Percentiles rank a stretch among this genome's conserved stretches.
Conservation (phyloP, 345 rosid genomes). For the Populus deltoides region DNA sequence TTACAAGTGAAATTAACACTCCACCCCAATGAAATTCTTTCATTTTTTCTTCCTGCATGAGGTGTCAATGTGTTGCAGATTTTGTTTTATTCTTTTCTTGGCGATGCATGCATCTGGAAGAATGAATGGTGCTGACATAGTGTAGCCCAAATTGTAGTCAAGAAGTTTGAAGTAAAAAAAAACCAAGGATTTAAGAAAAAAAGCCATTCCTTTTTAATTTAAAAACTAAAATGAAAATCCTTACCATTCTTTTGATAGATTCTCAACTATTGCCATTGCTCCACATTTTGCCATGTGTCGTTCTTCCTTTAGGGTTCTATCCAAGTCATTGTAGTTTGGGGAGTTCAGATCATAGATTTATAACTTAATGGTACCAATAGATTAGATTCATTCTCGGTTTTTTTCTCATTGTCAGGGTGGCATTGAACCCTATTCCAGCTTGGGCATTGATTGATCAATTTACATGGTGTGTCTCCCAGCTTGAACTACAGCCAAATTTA, state of each 20-base stretch:
- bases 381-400: conserved; percentile 23
- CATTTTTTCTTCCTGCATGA: conserved; percentile 1
- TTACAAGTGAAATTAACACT: conserved; percentile 8
- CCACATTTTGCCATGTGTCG: not conserved
- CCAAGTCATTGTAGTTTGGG: not conserved
- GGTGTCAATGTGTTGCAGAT: conserved; percentile 3
- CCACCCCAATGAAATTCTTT: not conserved
- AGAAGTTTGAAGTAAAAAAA: not conserved
- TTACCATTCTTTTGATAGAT: not conserved
- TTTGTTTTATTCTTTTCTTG: not conserved
- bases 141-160: not conserved
- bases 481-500: not conserved
- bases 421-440: conserved; percentile 67
- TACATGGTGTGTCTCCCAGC: conserved; percentile 2
- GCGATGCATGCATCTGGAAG: not conserved
- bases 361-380: conserved; percentile 7
- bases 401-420: conserved; percentile 58
- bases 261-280: not conserved
- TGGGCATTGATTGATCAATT: conserved; percentile 70
- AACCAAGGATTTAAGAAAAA: not conserved
- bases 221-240: not conserved
- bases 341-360: not conserved
- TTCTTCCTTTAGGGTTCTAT: not conserved
- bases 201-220: not conserved
- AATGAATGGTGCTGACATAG: not conserved